Percentiles rank a stretch among this genome's conserved stretches.
phyloP scores from a whole-genome alignment of 305 asterid species.

The Fraxinus latifolia region DNA sequence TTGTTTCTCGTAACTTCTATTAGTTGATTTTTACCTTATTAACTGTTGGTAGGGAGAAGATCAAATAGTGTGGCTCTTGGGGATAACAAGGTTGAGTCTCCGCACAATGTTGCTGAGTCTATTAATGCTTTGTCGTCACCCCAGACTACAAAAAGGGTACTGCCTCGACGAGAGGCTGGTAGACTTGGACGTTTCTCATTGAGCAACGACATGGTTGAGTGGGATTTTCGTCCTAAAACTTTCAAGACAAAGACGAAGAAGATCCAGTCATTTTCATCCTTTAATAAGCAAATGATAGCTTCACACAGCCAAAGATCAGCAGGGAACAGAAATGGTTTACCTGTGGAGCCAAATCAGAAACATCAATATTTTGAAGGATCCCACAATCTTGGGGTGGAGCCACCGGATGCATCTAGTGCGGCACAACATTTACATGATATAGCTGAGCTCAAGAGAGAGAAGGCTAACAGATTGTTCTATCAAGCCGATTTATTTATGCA shows the following conservation, averaged over 20 bases:
- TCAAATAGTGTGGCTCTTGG: constrained; percentile 48
- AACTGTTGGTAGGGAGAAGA: constrained; percentile 62
- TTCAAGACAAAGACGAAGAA: constrained; percentile 56
- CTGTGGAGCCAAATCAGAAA: constrained; percentile 48
- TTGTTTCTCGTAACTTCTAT: constrained; percentile 2
- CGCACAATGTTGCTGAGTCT: constrained; percentile 40
- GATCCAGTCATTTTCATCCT: constrained; percentile 42
- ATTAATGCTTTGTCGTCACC: constrained; percentile 62
- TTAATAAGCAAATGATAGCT: constrained; percentile 31
- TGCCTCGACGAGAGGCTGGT: constrained; percentile 55
- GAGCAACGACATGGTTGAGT: constrained; percentile 49
- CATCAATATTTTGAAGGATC: constrained; percentile 34
- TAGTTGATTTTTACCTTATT: constrained; percentile 8
- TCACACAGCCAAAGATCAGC: constrained; percentile 43
- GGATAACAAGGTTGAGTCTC: constrained; percentile 46
- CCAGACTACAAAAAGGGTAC: constrained; percentile 46
- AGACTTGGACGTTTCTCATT: constrained; percentile 32
- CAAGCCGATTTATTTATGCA: constrained; percentile 77
- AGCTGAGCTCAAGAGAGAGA: constrained; percentile 82
- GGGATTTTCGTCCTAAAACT: constrained; percentile 51
- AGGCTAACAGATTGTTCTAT: constrained; percentile 60
- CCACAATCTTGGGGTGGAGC: constrained; percentile 38
- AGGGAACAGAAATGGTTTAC: constrained; percentile 45
- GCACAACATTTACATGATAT: constrained; percentile 52
- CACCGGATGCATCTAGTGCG: constrained; percentile 59